Conservation (phyloP, 768 basidiomycete species). For the Cystobasidium ongulense region DNA sequence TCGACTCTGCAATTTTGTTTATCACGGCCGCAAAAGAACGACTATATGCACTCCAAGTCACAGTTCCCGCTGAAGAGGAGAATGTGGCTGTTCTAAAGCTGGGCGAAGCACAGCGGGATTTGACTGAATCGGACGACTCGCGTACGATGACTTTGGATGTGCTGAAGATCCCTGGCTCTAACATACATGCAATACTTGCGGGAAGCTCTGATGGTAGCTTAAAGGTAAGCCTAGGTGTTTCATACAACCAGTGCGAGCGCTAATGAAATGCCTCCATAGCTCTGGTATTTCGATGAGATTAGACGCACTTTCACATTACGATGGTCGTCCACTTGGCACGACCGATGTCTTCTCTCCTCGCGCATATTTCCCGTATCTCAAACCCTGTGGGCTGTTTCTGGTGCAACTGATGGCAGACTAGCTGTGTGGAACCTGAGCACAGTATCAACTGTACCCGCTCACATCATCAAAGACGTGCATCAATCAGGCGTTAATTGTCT, state of each 20-base stretch:
- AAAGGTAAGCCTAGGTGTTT: not conserved
- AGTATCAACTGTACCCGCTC: not conserved
- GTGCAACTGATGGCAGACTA: slow-evolving; percentile 1
- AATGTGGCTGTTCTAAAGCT: not conserved
- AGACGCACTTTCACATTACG: not conserved
- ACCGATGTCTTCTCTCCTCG: slow-evolving; percentile 1
- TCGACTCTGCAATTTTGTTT: not conserved
- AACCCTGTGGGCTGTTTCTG: not conserved
- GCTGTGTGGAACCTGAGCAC: not conserved
- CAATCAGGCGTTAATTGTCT: not conserved
- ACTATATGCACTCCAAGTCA: not conserved
- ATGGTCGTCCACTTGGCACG: not conserved
- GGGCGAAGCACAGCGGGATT: not conserved
- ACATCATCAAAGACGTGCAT: not conserved
- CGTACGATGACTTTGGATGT: slow-evolving; percentile 3
- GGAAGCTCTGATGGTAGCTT: slow-evolving; percentile 4
- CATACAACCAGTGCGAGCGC: not conserved
- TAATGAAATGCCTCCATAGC: not conserved
- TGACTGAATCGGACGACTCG: not conserved
- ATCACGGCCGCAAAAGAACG: slow-evolving; percentile 5
- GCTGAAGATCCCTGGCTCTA: not conserved
- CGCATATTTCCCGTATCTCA: not conserved
- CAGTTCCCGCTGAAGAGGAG: not conserved
- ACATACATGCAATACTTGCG: not conserved
- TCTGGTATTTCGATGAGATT: not conserved